These are phyloP conservation scores for Cucurbita moschata DNA, from an alignment of 306 rosid species.

Conservation along the genomic window DNA sequence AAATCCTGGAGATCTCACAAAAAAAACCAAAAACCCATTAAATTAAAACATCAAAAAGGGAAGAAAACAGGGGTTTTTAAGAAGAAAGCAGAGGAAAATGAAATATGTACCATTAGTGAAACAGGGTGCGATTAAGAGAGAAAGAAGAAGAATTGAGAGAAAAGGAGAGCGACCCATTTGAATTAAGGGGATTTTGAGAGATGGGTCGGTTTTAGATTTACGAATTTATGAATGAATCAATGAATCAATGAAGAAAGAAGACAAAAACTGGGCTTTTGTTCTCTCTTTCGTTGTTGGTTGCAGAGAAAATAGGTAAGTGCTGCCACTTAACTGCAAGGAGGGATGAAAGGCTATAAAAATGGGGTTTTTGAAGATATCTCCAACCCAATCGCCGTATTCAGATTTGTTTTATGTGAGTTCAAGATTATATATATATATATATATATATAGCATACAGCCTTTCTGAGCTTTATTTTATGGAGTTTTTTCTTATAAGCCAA, in stretches of 20 bases:
- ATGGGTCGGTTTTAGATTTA: constrained; percentile 15
- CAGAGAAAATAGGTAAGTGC: no score
- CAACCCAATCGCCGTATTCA: background rate
- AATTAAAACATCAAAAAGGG: background rate
- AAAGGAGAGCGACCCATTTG: constrained; percentile 42
- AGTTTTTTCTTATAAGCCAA: background rate
- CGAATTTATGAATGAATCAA: background rate
- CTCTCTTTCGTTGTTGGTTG: background rate
- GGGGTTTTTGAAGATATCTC: background rate
- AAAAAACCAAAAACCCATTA: background rate
- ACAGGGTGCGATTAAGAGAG: constrained; percentile 33
- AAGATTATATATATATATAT: no score
- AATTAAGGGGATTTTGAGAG: constrained; percentile 3
- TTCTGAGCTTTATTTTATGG: background rate
- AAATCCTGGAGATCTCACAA: background rate
- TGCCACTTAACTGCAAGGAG: background rate
- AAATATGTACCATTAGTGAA: constrained; percentile 30
- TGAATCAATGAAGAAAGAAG: background rate
- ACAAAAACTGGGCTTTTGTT: constrained; percentile 5
- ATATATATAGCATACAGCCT: background rate
- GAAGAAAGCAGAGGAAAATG: background rate
- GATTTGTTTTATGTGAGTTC: background rate
- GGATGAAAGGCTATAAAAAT: background rate
- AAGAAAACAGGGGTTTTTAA: background rate
- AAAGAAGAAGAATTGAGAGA: constrained; percentile 26